Evolutionary conservation across 2,329 filamentous ascomycete species (phyloP), one percentile per base, ranked within the genome.

Genomic region (Graphiopsis chlorocephala): DNA sequence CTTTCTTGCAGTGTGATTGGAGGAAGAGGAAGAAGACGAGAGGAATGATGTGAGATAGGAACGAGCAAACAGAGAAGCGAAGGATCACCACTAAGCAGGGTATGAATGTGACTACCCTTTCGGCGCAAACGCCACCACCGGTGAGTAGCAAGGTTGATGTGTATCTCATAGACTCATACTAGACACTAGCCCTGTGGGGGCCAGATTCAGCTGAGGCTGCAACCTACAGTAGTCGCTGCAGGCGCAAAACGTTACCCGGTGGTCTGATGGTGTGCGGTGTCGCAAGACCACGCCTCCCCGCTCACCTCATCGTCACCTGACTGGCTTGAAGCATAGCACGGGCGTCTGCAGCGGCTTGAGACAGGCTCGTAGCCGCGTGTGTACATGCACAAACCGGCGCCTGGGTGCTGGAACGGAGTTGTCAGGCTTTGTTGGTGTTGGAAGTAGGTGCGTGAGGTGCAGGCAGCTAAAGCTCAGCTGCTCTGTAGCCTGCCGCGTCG

Each of bases 191-290:
- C 60, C 48, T 62, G 60, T 62, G 60, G 60, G 60, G 60, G 60
- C 60, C 60, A 62, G 60, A 42, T n/a, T 48, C 60, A 62, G 60
- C 60, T 62, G 60, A 62, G 60, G 48, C 60, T 62, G 60, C 25
- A 55, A 55, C 42, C 58, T 23, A 35, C 58, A 52, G 45, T 52
- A 52, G 50, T 53, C 26, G 29, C 60, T 62, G 60, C 60, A 62
- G 23, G 60, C 20, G 45, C 26, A 52, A 35, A 61, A 47, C 17
- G 47, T 56, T 56, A 14, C 31, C 38, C n/a, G 25, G 59, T 62
- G 60, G 60, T 14, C 60, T 55, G 60, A 62, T 55, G 35, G 23
- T 53, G 50, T 14, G 12, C 4, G 28, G 60, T 62, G 60, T 62
- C 60, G 47, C 60, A 33, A 62, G 48, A 47, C 60, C 48, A 28